Evolutionary conservation across 768 basidiomycete species (phyloP).

Genomic region (Lactarius indigo): DNA sequence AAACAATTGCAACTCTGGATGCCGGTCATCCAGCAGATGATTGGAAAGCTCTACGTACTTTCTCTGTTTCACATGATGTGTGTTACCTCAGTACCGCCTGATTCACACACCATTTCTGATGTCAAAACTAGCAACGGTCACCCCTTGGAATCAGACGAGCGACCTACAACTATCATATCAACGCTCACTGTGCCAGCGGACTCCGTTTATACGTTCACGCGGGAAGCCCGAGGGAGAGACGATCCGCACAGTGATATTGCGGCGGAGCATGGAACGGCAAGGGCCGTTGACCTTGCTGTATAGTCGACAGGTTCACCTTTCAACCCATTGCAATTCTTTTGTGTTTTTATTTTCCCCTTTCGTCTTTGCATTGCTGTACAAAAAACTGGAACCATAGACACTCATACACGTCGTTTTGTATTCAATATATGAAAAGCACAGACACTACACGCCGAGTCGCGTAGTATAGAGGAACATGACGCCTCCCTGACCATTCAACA

Average conservation of each 20-base stretch:
- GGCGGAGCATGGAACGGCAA: not conserved
- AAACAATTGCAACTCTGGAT: slow-evolving; percentile 3
- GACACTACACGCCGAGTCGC: not conserved
- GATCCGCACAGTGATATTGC: not conserved
- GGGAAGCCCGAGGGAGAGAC: not conserved
- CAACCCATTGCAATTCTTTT: too few relatives aligned
- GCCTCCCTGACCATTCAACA: not conserved
- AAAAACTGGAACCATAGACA: not conserved
- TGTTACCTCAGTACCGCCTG: not conserved
- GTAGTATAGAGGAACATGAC: not conserved
- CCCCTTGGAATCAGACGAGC: not conserved
- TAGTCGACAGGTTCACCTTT: not conserved
- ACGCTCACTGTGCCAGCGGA: slow-evolving; percentile 11
- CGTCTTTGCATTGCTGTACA: not conserved
- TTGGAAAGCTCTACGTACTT: slow-evolving; percentile 18
- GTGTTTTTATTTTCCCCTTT: not conserved
- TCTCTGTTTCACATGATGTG: slow-evolving; percentile 13
- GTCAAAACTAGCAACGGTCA: not conserved
- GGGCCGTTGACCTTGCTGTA: not conserved
- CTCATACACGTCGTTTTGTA: not conserved
- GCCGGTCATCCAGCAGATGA: not conserved
- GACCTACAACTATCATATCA: not conserved
- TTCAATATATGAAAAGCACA: too few relatives aligned
- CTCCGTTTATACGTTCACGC: not conserved
- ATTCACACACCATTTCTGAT: not conserved